Base-by-base conservation (phyloP, 257 asterid genomes). In the Vinca minor region DNA sequence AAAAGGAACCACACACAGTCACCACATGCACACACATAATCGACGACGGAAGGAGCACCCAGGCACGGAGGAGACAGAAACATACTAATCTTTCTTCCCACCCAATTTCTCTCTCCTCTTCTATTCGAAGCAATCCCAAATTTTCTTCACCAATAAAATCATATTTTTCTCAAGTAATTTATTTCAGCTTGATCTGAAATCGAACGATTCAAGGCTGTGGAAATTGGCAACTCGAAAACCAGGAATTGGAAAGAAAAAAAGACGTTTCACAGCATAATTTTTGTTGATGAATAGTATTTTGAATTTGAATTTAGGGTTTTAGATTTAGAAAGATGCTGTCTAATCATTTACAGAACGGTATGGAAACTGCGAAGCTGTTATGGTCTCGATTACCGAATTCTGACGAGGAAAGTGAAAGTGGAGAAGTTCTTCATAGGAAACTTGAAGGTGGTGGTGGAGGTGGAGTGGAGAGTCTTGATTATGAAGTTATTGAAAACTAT, bases 381-480 rank as follows among this genome's bases (percentile, higher is more conserved):
- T 93, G 96, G 97, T 82, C 98, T 50, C 81, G 90, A 82, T 78
- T 93, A 77, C 98, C 98, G 62, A 81, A 77, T 69, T 68, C 84
- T 55, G 98, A 85, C 64, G 85, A 66, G 61, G 95, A 83, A 57
- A 72, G 48, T 11, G 90, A 78, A 8, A 79, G 64, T 46, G 47
- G 5, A 1, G n/a, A n/a, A n/a, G 75, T 61, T 48, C 69, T 39
- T 21, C 60, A 66, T 15, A 77, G 64, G 76, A 83, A 75, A 76
- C 76, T 25, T 2, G 38, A 34, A 35, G 88, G 74, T 13, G 70
- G 74, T 44, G 11, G 69, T 52, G n/a, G n/a, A n/a, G n/a, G n/a
- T n/a, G n/a, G n/a, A n/a, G 95, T 80, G 53, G 96, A 93, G 78
- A 93, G 98, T 82, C 96, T 93, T 52, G 98, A 93, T 59, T 93